A percentile compares a stretch with the other conserved stretches of the same genome.
Evolutionary conservation across 108 stramenopile species (phyloP).

Genomic region (Cyclotella baltica): DNA sequence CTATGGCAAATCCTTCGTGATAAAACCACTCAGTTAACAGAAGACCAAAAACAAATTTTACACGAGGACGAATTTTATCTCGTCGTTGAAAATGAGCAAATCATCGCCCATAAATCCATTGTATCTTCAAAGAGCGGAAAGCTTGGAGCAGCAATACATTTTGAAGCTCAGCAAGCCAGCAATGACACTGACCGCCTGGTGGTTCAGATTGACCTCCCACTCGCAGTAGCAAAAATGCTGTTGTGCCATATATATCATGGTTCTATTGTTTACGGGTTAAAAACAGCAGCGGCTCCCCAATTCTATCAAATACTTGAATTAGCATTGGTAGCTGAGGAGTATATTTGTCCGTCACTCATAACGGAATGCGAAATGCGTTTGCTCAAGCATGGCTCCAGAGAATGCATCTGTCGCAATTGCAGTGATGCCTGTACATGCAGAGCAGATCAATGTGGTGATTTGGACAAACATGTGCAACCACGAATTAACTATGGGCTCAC

Average conservation of each 20-base stretch:
- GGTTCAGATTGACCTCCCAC: slow-evolving; percentile 48
- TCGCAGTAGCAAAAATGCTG: slow-evolving; percentile 44
- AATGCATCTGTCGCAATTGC: slow-evolving; percentile 47
- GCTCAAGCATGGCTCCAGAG: slow-evolving; percentile 13
- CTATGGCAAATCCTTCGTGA: not conserved
- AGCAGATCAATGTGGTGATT: slow-evolving; percentile 12
- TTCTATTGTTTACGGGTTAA: slow-evolving; percentile 62
- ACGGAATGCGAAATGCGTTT: slow-evolving; percentile 81
- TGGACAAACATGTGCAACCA: slow-evolving; percentile 4
- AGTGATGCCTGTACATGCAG: slow-evolving; percentile 7
- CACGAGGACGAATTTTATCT: slow-evolving; percentile 47
- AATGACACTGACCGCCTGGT: slow-evolving; percentile 17
- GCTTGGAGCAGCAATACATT: slow-evolving; percentile 77
- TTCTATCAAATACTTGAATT: slow-evolving; percentile 68
- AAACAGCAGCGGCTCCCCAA: slow-evolving; percentile 10
- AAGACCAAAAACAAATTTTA: slow-evolving; percentile 7
- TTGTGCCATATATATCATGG: slow-evolving; percentile 82
- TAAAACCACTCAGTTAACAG: not conserved
- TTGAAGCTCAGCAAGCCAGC: slow-evolving; percentile 50
- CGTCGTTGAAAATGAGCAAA: slow-evolving; percentile 50
- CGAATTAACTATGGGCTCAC: slow-evolving; percentile 11
- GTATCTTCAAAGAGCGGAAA: slow-evolving; percentile 70
- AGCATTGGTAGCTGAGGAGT: slow-evolving; percentile 79
- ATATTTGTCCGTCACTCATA: slow-evolving; percentile 66
- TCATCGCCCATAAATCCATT: slow-evolving; percentile 62